Percentiles rank a stretch among this genome's conserved stretches.
phyloP scores from a whole-genome alignment of 2,329 filamentous ascomycete species.

The Colletotrichum godetiae region DNA sequence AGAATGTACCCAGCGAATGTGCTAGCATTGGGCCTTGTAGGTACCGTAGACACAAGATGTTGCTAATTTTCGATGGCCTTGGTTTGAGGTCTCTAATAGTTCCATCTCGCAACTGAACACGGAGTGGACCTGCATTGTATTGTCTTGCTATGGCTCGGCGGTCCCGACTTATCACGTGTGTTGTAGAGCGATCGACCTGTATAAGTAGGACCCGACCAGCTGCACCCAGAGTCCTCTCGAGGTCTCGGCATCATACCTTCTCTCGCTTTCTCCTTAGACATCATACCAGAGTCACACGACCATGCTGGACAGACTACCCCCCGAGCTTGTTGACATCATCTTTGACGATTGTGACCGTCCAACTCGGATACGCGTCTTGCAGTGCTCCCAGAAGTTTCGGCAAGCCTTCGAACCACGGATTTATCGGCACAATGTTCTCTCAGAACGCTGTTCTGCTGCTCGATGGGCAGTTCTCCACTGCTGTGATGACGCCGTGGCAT shows the following conservation, averaged over 20 bases:
- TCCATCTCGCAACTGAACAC: not conserved
- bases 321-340: not conserved
- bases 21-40: not conserved
- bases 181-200: not conserved
- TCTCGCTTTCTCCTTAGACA: not conserved
- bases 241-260: not conserved
- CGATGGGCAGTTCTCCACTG: not conserved
- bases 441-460: constrained; percentile 7
- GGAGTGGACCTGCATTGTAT: not conserved
- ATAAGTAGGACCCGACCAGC: not conserved
- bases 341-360: not conserved
- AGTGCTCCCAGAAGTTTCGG: not conserved
- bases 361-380: not conserved
- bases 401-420: not conserved
- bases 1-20: not conserved
- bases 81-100: no score
- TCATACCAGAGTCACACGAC: not conserved
- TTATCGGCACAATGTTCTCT: not conserved
- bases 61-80: not conserved
- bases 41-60: not conserved
- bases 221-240: not conserved
- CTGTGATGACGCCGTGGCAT: not conserved
- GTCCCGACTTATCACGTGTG: not conserved
- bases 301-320: constrained; percentile 2
- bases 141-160: not conserved